phyloP scores from a whole-genome alignment of 176 grass and related monocot genomes.

The Rhynchospora tenuis region DNA sequence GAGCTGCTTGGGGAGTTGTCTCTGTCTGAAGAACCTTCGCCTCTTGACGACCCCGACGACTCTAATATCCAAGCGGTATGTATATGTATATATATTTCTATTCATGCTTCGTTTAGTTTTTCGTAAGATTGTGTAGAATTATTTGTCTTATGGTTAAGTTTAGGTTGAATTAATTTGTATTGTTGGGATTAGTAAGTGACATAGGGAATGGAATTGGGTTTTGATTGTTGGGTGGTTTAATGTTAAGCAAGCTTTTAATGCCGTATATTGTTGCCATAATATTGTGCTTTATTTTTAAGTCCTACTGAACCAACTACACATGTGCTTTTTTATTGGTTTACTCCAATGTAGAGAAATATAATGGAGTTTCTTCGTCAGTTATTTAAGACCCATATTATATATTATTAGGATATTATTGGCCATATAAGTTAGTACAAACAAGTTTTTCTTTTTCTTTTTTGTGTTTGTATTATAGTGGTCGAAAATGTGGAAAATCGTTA shows the following conservation, averaged over 20 bases:
- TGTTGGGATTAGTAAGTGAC: neutral
- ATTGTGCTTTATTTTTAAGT: too few species aligned
- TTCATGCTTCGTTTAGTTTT: neutral
- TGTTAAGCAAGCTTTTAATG: neutral
- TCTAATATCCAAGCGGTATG: slow-evolving; percentile 80
- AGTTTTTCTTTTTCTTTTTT: too few species aligned
- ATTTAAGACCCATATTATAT: too few species aligned
- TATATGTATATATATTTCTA: neutral
- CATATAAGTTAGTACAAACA: too few species aligned
- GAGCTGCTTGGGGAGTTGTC: slow-evolving; percentile 63
- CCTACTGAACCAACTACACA: too few species aligned
- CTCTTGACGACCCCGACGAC: slow-evolving; percentile 77
- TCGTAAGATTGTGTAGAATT: neutral
- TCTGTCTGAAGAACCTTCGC: slow-evolving; percentile 47
- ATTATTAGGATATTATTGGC: too few species aligned
- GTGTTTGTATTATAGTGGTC: too few species aligned
- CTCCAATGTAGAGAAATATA: too few species aligned
- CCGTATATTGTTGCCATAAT: too few species aligned
- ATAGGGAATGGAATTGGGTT: neutral
- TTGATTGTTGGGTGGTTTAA: neutral
- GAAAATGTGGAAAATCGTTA: too few species aligned
- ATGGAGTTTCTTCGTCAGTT: too few species aligned
- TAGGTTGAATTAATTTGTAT: neutral
- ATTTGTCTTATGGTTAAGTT: neutral
- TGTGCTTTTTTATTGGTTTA: too few species aligned